Evolutionary conservation across 768 basidiomycete species (phyloP), one percentile per base, ranked within the genome.

Genomic region (Chiua virens): DNA sequence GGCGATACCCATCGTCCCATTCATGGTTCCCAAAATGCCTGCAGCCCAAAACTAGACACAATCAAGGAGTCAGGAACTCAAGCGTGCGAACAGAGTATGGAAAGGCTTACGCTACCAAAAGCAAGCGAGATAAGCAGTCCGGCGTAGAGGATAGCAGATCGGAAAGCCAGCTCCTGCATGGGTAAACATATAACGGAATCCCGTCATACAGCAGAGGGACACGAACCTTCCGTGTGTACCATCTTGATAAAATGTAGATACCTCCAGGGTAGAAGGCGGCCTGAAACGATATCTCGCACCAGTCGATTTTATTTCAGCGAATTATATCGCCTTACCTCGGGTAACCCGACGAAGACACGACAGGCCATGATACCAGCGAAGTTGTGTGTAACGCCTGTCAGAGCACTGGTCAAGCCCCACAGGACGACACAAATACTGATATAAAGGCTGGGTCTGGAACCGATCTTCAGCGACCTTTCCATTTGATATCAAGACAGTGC

Each of bases 21-120:
- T 79, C 86, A 89, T 85, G 41, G 75, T 77, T 1, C 75, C 72
- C 18, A 90, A 75, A 49, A 90, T 83, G 10, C 83, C 87, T 20
- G 87, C 87, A 32, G 86, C 87, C 64, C 89, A 81, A 13, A 88
- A 66, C 82, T 86, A 52, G 11, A 17, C 1, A 6, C 3, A 10
- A 35, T 53, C 35, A 8, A 35, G 2, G 38, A 44, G 18, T 42
- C 9, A 40, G 17, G 22, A 21, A 43, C 25, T 4, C n/a, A 28
- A 30, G 37, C 14, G 37, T 22, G 20, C 23, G 21, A 20, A 23
- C 3, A 4, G 30, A 27, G 35, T 9, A 35, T 25, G 17, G 40
- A 27, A 23, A 32, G 43, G 20, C 81, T 63, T 49, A 86, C 85
- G 47, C 78, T 73, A 42, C 86, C 85, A 59, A 87, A 85, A 4